Evolutionary conservation across 768 basidiomycete genomes (phyloP).

Genomic region (Kwoniella sp.): DNA sequence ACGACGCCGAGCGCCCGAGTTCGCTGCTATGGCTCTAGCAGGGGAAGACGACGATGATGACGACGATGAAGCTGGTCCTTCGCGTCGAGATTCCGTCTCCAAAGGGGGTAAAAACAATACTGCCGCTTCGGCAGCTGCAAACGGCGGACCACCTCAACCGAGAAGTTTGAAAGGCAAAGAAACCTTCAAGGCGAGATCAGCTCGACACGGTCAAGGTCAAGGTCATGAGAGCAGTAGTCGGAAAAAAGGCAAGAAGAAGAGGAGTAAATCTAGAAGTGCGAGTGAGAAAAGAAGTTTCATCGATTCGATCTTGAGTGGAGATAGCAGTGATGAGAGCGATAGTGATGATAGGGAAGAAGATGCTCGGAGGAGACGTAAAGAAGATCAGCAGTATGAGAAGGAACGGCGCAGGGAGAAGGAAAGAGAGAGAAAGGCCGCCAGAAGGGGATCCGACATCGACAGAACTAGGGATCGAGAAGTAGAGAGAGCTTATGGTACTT

Average conservation of each 20-base stretch:
- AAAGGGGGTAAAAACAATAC: slow-evolving; percentile 1
- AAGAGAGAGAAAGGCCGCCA: background rate
- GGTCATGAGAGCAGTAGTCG: background rate
- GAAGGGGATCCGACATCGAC: background rate
- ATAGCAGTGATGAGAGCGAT: slow-evolving; percentile 14
- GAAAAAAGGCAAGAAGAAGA: slow-evolving; percentile 13
- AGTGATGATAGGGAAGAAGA: slow-evolving; percentile 17
- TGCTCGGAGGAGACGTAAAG: slow-evolving; percentile 10
- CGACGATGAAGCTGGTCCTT: slow-evolving; percentile 37
- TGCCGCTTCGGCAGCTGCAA: background rate
- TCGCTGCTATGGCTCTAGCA: slow-evolving; percentile 47
- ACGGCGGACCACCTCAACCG: slow-evolving; percentile 14
- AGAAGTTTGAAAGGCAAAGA: slow-evolving; percentile 49
- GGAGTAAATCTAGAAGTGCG: slow-evolving; percentile 21
- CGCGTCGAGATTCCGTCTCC: slow-evolving; percentile 9
- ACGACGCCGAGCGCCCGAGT: slow-evolving; percentile 50
- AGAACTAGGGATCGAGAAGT: background rate
- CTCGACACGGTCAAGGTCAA: slow-evolving; percentile 1
- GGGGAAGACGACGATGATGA: slow-evolving; percentile 52
- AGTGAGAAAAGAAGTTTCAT: slow-evolving; percentile 35
- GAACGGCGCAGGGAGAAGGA: slow-evolving; percentile 7
- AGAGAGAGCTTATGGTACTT: slow-evolving; percentile 6
- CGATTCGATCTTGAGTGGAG: slow-evolving; percentile 34
- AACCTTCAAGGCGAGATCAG: slow-evolving; percentile 34
- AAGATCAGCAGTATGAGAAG: slow-evolving; percentile 12